phyloP scores from a whole-genome alignment of 164 flowering plant species.

The Hamamelis virginiana region DNA sequence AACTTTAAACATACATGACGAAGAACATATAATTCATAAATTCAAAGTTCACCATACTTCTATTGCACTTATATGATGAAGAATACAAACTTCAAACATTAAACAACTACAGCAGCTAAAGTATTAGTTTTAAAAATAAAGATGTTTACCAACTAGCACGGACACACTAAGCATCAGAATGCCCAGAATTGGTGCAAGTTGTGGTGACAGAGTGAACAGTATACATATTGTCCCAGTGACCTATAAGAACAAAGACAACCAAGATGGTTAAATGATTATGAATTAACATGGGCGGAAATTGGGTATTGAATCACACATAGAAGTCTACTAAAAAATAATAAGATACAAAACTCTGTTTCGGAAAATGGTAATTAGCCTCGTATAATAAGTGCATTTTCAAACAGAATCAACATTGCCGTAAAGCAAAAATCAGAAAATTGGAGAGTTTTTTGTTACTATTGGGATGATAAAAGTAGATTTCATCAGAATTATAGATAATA shows the following conservation, averaged over 20 bases:
- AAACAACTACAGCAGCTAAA: neutral
- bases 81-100: neutral
- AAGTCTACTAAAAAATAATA: neutral
- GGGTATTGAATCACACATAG: neutral
- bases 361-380: neutral
- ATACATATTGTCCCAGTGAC: conserved; percentile 81
- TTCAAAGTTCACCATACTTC: neutral
- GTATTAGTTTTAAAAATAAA: neutral
- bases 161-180: conserved; percentile 67
- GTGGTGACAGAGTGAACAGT: conserved; percentile 72
- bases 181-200: conserved; percentile 85
- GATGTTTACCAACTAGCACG: conserved; percentile 57
- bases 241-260: conserved; percentile 40
- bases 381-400: neutral
- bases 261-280: neutral
- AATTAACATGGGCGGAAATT: neutral
- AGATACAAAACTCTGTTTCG: neutral
- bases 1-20: neutral
- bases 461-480: neutral
- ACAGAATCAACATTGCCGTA: neutral
- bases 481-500: neutral
- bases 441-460: neutral
- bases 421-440: neutral
- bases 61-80: neutral
- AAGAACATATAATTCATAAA: neutral